Evolutionary conservation across 371 early-diverging fungal species (phyloP), one percentile per base, ranked within the genome.

Genomic region (Blakeslea trispora): DNA sequence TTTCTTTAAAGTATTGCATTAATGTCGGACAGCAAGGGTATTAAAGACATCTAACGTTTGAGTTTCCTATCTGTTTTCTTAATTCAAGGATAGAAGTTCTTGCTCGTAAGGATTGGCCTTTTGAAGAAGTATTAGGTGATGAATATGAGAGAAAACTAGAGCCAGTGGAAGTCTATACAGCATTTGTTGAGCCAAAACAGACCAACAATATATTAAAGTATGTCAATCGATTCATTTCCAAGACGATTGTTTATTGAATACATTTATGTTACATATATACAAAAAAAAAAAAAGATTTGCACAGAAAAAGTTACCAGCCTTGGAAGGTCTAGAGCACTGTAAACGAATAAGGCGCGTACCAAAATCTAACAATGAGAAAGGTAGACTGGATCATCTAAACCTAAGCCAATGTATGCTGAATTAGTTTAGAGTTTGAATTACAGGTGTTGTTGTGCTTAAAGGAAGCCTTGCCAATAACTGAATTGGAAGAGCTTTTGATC

Each of bases 141-240:
- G 77, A 74, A 34, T 69, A 74, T 39, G 63, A 71, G 19, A 55
- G 80, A 11, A 57, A 61, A 9, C 51, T 76, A 14, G 77, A 72
- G 44, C 74, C 71, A 5, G 52, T 65, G 0, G 24, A 57, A 2
- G 78, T 77, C 6, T 79, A 74, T 64, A 68, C 69, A 17, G 66
- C 68, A 1, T 48, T 57, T 18, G 70, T 82, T 0, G 72, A 79
- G 28, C 80, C 80, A 17, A 51, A 66, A 39, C 60, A 74, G 50
- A 74, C 79, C 0, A 70, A 66, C 28, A 43, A 32, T 9, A 51
- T 76, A 13, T 44, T 82, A 43, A 79, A 71, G 82, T 78, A 77
- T 57, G 22, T 22, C 8, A 23, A 3, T 28, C 37, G 13, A 18
- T 19, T 8, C 19, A 24, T 15, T 11, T 28, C n/a, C n/a, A n/a